phyloP scores from a whole-genome alignment of 2,329 filamentous ascomycete genomes.

The Teratosphaeria viscida region DNA sequence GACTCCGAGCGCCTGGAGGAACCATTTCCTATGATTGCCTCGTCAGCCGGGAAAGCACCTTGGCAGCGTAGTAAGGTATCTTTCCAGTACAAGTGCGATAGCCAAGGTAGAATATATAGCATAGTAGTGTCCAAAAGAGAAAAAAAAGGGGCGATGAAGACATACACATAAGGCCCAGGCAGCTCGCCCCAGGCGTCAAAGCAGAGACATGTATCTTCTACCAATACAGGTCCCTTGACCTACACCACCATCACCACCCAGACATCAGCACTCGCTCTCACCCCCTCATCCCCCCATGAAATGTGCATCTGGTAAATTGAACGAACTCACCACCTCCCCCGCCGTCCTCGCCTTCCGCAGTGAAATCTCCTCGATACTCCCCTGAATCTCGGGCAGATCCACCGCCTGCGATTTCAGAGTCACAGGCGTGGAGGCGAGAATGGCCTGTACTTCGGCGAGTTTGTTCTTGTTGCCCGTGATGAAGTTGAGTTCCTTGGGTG shows the following conservation, averaged over 20 bases:
- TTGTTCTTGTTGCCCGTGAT: conserved; percentile 97
- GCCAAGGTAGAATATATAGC: not conserved
- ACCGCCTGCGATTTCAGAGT: conserved; percentile 63
- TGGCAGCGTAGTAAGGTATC: not conserved
- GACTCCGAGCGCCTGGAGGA: conserved; percentile 73
- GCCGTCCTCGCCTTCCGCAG: conserved; percentile 76
- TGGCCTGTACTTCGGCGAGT: conserved; percentile 76
- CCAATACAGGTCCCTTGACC: conserved; percentile 78
- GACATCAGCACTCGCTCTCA: conserved; percentile 41
- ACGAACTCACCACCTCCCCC: conserved; percentile 55
- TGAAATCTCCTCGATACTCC: conserved; percentile 83
- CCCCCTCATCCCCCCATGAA: no score
- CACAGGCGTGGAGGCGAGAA: conserved; percentile 61
- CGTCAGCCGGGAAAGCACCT: no score
- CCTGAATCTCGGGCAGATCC: conserved; percentile 84
- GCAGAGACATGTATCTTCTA: conserved; percentile 91
- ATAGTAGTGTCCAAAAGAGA: not conserved
- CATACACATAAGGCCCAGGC: conserved; percentile 90
- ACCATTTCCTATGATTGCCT: conserved; percentile 68
- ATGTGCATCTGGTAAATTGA: no score
- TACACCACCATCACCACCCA: conserved; percentile 52
- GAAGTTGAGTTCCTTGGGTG: conserved; percentile 60
- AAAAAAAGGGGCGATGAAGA: conserved; percentile 6
- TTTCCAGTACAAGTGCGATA: no score
- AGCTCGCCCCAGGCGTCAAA: conserved; percentile 86